Conservation (phyloP, 2,329 filamentous ascomycete species). For the Aspergillus spinulosporus region DNA sequence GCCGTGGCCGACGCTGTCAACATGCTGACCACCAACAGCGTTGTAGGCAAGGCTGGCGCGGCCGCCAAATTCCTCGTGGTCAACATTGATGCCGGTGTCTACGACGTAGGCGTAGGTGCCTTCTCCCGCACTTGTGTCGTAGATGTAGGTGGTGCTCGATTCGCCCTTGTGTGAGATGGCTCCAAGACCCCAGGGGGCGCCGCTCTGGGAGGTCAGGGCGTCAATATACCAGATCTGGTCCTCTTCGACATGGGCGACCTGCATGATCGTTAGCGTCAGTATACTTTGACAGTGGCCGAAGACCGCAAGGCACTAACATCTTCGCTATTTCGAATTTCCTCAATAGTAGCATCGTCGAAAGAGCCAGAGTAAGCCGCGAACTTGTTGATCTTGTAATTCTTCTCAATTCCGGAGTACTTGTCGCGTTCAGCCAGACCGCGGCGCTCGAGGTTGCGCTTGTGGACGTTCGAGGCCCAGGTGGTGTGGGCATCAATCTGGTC, state of each 20-base stretch:
- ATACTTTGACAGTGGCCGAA: background rate
- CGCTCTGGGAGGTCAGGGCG: conserved; percentile 24
- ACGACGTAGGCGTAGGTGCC: conserved; percentile 41
- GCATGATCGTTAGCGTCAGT: conserved; percentile 11
- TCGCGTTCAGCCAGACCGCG: conserved; percentile 17
- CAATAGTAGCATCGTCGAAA: conserved; percentile 47
- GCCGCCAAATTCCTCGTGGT: conserved; percentile 38
- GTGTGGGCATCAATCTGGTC: conserved; percentile 24
- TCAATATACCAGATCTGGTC: conserved; percentile 27
- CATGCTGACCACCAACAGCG: conserved; percentile 27
- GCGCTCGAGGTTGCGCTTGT: conserved; percentile 23
- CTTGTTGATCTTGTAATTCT: conserved; percentile 44
- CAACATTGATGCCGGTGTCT: conserved; percentile 41
- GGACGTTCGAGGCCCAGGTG: conserved; percentile 24
- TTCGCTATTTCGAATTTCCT: conserved; percentile 40
- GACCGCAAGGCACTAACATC: conserved; percentile 29
- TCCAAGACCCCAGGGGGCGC: conserved; percentile 39
- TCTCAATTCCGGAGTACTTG: conserved; percentile 38
- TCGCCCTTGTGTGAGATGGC: conserved; percentile 32
- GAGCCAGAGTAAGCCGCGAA: conserved; percentile 48
- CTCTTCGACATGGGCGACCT: conserved; percentile 30
- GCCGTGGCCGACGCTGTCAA: conserved; percentile 37
- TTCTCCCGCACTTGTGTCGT: conserved; percentile 38
- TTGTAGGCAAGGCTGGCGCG: conserved; percentile 40
- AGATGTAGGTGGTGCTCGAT: conserved; percentile 33